Evolutionary conservation across 2,329 filamentous ascomycete genomes (phyloP), one percentile per base, ranked within the genome.

Genomic region (Phaeosphaeriaceae sp.): DNA sequence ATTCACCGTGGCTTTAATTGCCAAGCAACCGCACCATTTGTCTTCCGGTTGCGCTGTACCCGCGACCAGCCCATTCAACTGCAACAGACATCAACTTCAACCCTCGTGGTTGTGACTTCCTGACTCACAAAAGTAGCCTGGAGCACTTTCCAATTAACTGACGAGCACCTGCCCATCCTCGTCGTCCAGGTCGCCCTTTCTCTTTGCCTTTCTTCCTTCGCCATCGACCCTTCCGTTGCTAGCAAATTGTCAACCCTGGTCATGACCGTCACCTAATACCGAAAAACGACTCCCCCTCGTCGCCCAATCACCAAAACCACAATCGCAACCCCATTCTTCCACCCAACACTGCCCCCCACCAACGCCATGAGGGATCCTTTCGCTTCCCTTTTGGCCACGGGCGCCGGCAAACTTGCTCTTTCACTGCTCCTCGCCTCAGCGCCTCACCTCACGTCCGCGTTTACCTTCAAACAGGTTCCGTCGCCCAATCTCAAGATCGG

Each of bases 401-500:
- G 61, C 64, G 66, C 68, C 52, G 68, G 69, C 69, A 71, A 63
- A 58, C 62, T 74, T 40, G 60, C 68, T 39, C 66, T 72, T 45
- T 65, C 69, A 54, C 56, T 72, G 12, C 63, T 74, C 42, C 55
- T 74, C 44, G 56, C 67, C 12, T 65, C 60, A 16, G 54, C 66
- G 13, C 42, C 44, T 16, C 35, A 21, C 21, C 15, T 40, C 17
- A 46, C 68, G 4, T 46, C 40, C 53, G 74, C 74, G 15, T 60
- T 73, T 51, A 80, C 77, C 23, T 87, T 90, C 71, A 83, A 78
- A 37, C 72, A 83, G 12, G 81, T 85, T 32, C 85, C 90, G 3
- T 78, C 84, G 12, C 79, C 89, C 48, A 86, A 92, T 65, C 83
- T 99, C 68, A 89, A 96, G 69, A 82, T 96, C 50, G 83, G 82